phyloP scores from a whole-genome alignment of 164 flowering plant genomes.

The Houttuynia cordata region DNA sequence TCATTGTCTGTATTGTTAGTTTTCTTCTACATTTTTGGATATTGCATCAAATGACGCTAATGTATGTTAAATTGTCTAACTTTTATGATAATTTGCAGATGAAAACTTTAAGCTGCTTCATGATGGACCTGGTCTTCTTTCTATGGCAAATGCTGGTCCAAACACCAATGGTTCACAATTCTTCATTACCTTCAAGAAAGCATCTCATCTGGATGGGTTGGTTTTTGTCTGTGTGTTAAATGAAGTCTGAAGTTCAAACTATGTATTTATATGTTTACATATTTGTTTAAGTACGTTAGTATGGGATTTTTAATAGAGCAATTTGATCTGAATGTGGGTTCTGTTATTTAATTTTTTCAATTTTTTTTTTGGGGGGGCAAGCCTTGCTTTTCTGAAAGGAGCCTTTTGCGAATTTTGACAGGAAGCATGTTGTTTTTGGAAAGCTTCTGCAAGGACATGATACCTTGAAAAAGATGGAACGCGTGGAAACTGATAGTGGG shows the following conservation, averaged over 20 bases:
- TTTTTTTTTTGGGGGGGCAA: not conserved
- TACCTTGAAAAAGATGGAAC: conserved; percentile 64
- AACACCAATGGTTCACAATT: conserved; percentile 76
- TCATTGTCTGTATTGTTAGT: too few relatives aligned
- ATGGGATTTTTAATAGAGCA: too few relatives aligned
- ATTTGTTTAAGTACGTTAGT: too few relatives aligned
- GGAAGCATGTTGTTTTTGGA: conserved; percentile 83
- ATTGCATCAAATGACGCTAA: not conserved
- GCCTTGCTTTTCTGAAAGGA: not conserved
- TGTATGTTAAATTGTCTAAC: not conserved
- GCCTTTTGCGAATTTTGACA: conserved; percentile 15
- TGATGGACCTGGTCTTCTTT: conserved; percentile 71
- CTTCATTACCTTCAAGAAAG: conserved; percentile 59
- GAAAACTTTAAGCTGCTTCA: conserved; percentile 65
- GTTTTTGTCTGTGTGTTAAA: conserved; percentile 7
- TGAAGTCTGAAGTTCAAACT: not conserved
- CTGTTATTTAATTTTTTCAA: not conserved
- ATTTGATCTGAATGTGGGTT: too few relatives aligned
- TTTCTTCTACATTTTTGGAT: too few relatives aligned
- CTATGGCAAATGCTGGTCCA: conserved; percentile 82
- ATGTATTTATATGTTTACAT: not conserved
- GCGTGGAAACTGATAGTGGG: conserved; percentile 42
- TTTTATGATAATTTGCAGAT: conserved; percentile 31
- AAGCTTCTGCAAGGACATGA: conserved; percentile 74
- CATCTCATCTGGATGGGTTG: conserved; percentile 82